These are phyloP conservation scores for Myrica gale DNA, from an alignment of 306 rosid species.

Conservation along the genomic window DNA sequence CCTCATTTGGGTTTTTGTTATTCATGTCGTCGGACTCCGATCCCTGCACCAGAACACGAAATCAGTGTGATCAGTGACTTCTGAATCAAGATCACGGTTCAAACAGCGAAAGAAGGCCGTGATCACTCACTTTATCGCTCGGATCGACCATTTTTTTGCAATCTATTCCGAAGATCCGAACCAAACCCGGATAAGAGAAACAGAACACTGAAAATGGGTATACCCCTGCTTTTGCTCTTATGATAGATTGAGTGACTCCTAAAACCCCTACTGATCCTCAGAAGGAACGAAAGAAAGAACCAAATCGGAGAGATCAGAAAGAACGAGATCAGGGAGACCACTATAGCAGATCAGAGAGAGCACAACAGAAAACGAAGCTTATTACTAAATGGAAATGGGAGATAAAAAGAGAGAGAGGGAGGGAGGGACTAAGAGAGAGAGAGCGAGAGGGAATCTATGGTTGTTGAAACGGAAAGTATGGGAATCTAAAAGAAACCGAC, in stretches of 20 bases:
- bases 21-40: slow-evolving; percentile 63
- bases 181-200: slow-evolving; percentile 32
- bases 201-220: slow-evolving; percentile 17
- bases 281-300: neutral
- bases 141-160: slow-evolving; percentile 58
- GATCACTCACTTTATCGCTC: slow-evolving; percentile 59
- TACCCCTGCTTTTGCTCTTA: neutral
- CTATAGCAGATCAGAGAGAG: neutral
- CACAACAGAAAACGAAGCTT: neutral
- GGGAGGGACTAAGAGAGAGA: neutral
- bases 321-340: slow-evolving; percentile 19
- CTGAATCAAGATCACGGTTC: neutral
- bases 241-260: neutral
- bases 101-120: neutral
- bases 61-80: slow-evolving; percentile 32
- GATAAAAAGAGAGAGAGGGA: neutral
- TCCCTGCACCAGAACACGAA: slow-evolving; percentile 50
- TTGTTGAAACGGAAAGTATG: slow-evolving; percentile 2
- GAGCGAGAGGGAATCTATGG: neutral
- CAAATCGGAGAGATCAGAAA: neutral
- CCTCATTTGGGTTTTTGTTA: slow-evolving; percentile 42
- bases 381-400: neutral
- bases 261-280: neutral
- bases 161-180: slow-evolving; percentile 38
- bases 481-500: slow-evolving; percentile 18